These are phyloP conservation scores for Trichophyton rubrum DNA, from an alignment of 2,329 filamentous ascomycete genomes.

Conservation along the genomic window DNA sequence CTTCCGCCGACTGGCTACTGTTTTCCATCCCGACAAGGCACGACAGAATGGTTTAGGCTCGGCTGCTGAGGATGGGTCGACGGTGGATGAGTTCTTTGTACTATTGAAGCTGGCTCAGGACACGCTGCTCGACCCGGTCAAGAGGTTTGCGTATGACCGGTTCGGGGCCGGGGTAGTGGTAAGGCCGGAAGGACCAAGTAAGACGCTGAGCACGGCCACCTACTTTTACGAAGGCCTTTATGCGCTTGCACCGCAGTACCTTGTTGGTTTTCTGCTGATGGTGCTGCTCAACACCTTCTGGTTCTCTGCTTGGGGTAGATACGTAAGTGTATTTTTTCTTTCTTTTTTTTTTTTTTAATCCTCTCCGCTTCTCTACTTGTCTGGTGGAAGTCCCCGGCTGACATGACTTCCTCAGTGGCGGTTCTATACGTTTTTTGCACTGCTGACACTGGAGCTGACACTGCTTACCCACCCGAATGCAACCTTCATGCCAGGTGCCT, in stretches of 20 bases:
- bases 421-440: constrained; percentile 40
- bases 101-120: constrained; percentile 75
- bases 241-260: constrained; percentile 28
- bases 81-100: constrained; percentile 52
- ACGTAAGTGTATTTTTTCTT: constrained; percentile 31
- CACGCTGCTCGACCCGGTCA: constrained; percentile 61
- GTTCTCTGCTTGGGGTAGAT: constrained; percentile 34
- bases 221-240: constrained; percentile 57
- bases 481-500: constrained; percentile 25
- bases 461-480: constrained; percentile 42
- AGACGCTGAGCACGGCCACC: constrained; percentile 51
- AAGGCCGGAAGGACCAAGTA: constrained; percentile 36
- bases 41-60: constrained; percentile 23
- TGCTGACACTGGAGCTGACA: constrained; percentile 46
- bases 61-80: constrained; percentile 16
- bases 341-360: background rate
- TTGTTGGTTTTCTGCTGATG: constrained; percentile 26
- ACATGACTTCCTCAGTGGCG: constrained; percentile 30
- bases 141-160: constrained; percentile 77
- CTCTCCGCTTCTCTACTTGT: no score
- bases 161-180: constrained; percentile 61
- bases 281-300: constrained; percentile 29
- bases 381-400: no score
- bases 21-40: constrained; percentile 75
- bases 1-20: constrained; percentile 61